Percentiles rank a stretch among this genome's conserved stretches.
Conservation (phyloP, 441 rosid genomes). For the Croton setiger region DNA sequence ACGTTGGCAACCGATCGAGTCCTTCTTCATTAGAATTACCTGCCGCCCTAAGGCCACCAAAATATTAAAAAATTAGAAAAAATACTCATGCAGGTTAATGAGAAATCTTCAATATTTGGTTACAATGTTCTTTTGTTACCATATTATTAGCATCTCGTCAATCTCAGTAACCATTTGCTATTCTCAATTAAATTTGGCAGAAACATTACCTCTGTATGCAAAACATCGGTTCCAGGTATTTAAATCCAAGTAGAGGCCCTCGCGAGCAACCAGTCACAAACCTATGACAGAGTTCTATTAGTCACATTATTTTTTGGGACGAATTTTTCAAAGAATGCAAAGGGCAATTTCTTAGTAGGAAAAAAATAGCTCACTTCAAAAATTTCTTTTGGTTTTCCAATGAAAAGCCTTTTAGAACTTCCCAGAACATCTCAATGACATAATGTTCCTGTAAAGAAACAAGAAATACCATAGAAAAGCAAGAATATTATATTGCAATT, state of each 20-base stretch:
- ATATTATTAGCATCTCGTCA: slow-evolving; percentile 1
- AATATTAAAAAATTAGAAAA: neutral
- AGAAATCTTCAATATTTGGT: neutral
- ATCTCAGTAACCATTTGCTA: neutral
- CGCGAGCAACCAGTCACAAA: slow-evolving; percentile 99
- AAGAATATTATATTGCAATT: neutral
- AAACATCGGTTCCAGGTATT: slow-evolving; percentile 84
- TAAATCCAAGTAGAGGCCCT: slow-evolving; percentile 94
- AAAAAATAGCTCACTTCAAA: slow-evolving; percentile 59
- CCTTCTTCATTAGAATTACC: slow-evolving; percentile 79
- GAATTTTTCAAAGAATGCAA: neutral
- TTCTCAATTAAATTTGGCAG: slow-evolving; percentile 13
- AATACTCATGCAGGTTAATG: slow-evolving; percentile 4
- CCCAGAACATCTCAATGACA: slow-evolving; percentile 96
- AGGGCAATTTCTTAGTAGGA: neutral
- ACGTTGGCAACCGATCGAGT: slow-evolving; percentile 85
- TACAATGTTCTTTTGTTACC: neutral
- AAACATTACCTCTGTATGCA: slow-evolving; percentile 85
- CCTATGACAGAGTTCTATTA: slow-evolving; percentile 37
- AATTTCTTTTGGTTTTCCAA: slow-evolving; percentile 81
- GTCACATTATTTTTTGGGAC: slow-evolving; percentile 18
- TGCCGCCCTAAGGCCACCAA: slow-evolving; percentile 49
- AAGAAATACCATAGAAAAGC: neutral
- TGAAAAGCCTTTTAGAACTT: slow-evolving; percentile 83
- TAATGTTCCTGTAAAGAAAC: slow-evolving; percentile 72